Base-by-base conservation (phyloP, 1,284 basidiomycete species). In the Heterobasidion parviporum region DNA sequence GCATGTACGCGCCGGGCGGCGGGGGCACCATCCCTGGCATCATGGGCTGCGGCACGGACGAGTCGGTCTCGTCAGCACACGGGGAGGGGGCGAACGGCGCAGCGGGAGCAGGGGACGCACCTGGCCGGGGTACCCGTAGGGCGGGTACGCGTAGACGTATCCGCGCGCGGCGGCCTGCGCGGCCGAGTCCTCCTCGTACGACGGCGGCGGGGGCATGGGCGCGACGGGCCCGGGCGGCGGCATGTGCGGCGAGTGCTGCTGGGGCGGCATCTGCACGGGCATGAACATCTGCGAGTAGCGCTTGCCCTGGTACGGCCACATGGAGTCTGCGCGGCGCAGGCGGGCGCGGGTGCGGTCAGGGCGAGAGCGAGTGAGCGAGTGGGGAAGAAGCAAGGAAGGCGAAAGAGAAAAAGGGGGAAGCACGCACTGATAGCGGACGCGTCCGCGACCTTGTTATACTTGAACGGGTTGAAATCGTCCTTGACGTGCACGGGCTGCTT, bases 401-500 rank as follows among this genome's bases (percentile, higher is more conserved):
- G 18, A 18, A 18, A 18, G 45, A 20, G 14, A 52, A 45, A 43
- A 52, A 43, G 47, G 49, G 54, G 48, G 35, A 44, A 46, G 46
- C 34, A 79, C 89, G 63, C 67, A 92, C 92, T 72, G 61, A 92
- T 79, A 62, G 81, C 77, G 26, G 80, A 72, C 10, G 92, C 83
- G 57, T 91, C 87, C 7, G 78, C 80, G 55, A 93, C 84, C 70
- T 92, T 93, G 67, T 80, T 81, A 64, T 85, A 82, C 72, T 94
- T 93, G 78, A 93, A 95, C 32, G 94, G 92, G 71, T 94, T 96
- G 69, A 97, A 98, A 65, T 97, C 94, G 63, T 95, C 91, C 71
- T 94, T 90, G 64, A 94, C 79, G 66, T 92, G 88, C 47, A 93
- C 83, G 18, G 80, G 74, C 6, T 74, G 70, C 71, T 89, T 88